These are phyloP conservation scores for Tetrapisispora fleetii DNA, from an alignment of 805 yeast species.

Conservation along the genomic window DNA sequence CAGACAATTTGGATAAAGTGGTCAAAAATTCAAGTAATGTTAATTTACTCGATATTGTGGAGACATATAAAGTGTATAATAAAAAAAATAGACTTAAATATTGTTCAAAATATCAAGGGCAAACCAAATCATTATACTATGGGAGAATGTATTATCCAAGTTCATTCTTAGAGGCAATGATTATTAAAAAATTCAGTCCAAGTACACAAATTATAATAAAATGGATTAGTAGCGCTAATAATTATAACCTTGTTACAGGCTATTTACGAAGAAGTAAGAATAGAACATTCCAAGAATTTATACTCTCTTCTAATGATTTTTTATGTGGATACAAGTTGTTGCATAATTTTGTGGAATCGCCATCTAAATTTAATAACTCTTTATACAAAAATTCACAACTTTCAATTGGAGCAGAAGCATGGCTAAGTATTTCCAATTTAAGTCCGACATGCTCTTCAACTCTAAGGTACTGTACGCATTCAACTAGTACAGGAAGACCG, in stretches of 20 bases:
- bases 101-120: conserved; percentile 4
- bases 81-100: conserved; percentile 28
- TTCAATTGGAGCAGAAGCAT: conserved; percentile 75
- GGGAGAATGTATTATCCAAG: conserved; percentile 88
- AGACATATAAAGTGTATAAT: conserved; percentile 55
- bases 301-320: conserved; percentile 77
- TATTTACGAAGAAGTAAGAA: conserved; percentile 62
- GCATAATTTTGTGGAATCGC: conserved; percentile 45
- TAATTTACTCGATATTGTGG: conserved; percentile 54
- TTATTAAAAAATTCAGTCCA: conserved; percentile 50
- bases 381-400: conserved; percentile 53
- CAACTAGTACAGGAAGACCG: conserved; percentile 83
- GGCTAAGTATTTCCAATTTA: conserved; percentile 77
- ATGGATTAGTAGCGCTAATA: conserved; percentile 60
- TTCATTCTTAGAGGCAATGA: conserved; percentile 78
- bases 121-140: conserved; percentile 45
- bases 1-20: conserved; percentile 44
- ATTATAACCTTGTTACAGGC: conserved; percentile 51
- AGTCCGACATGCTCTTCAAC: conserved; percentile 88
- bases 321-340: conserved; percentile 72
- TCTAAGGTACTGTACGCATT: conserved; percentile 71
- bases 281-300: conserved; percentile 56
- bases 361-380: conserved; percentile 32
- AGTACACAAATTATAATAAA: conserved; percentile 59
- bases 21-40: conserved; percentile 39